Base-by-base conservation (phyloP, 805 yeast genomes). In the Cyberlindnera meyerae region DNA sequence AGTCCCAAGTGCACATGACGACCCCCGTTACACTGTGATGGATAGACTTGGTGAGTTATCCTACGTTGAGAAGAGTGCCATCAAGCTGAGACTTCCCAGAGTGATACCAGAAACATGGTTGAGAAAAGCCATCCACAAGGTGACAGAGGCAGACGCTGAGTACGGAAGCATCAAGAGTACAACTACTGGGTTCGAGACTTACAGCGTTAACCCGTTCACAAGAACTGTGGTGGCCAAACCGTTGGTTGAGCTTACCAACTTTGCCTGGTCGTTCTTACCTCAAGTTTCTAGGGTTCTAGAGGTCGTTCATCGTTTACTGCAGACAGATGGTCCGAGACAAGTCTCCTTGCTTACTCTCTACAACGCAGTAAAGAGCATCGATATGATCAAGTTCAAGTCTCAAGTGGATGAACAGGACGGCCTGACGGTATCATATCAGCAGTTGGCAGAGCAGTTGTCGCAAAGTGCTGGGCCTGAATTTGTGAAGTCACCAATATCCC, bases 21-120 rank as follows among this genome's bases (percentile, higher is more conserved):
- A 77, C 31, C 73, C 75, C 18, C 59, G 78, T 22, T 81, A 74
- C 47, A 73, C 84, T 0, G 68, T 78, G 41, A 62, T 77, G 33
- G 70, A 72, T 36, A 65, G 68, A 21, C 70, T 70, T 39, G 93
- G 93, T 8, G 75, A 70, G 30, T 57, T 82, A 12, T 48, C 61
- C 3, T 79, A 71, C 58, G 65, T 66, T 2, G 61, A 71, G 11
- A 70, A 67, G 38, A 54, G 62, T 14, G 55, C 59, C 12, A 66
- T 81, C 35, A 61, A 63, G 25, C 49, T 74, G 21, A 62, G 86
- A 31, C 61, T 82, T 9, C 88, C 89, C 1, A 49, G 57, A 6
- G 66, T 75, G 2, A 61, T 77, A 16, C 74, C 77, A 0, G 47
- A 44, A 18, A 42, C 41, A 8, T 65, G 68, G 65, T 51, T 66